Conservation (phyloP, 345 rosid species). For the Gossypium herbaceum region DNA sequence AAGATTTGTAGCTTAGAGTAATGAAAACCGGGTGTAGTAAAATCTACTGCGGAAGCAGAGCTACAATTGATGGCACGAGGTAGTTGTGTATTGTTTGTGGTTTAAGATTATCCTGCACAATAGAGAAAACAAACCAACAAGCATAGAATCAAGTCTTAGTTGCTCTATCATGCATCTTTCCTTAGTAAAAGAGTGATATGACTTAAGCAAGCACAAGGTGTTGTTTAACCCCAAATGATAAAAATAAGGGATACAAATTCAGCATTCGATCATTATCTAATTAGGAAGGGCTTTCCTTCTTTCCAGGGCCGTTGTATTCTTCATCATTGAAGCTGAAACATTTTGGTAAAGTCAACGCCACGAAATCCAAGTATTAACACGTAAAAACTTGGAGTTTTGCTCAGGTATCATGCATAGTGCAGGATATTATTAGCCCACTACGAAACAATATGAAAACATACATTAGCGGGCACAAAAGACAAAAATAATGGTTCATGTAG, state of each 20-base stretch:
- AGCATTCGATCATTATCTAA: neutral
- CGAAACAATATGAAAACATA: neutral
- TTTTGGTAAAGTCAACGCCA: neutral
- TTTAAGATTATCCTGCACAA: neutral
- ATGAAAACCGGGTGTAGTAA: no score
- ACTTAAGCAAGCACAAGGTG: neutral
- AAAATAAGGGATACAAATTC: constrained; percentile 7
- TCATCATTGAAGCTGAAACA: constrained; percentile 16
- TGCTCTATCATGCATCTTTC: neutral
- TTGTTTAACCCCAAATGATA: no score
- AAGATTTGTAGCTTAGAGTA: no score
- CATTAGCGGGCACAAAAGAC: neutral
- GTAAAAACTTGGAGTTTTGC: neutral
- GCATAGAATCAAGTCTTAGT: neutral
- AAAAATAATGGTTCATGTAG: neutral
- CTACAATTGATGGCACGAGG: no score
- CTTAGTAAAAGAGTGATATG: neutral
- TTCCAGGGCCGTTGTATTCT: constrained; percentile 4
- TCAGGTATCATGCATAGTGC: neutral
- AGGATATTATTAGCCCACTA: neutral
- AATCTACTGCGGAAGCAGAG: no score
- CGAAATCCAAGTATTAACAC: constrained; percentile 1
- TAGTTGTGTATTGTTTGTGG: no score
- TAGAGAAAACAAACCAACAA: neutral
- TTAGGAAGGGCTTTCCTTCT: constrained; percentile 6